Conservation (phyloP, 1,284 basidiomycete genomes). For the Ceratobasidium papillatum region DNA sequence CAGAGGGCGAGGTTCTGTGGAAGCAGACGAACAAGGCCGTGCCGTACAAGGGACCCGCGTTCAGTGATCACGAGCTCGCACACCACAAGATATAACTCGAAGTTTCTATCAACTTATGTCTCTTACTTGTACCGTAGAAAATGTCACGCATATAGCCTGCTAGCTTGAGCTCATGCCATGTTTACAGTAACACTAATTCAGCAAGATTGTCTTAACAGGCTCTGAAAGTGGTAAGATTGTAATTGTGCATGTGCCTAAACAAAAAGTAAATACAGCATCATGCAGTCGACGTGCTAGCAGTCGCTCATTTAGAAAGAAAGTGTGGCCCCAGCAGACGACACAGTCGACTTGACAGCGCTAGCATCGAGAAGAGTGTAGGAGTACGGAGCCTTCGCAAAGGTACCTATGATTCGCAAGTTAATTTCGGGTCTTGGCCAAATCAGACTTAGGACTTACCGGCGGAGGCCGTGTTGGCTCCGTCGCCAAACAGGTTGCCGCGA, state of each 20-base stretch:
- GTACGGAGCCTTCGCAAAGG: conserved; percentile 21
- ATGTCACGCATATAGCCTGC: background rate
- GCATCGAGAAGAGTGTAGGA: conserved; percentile 15
- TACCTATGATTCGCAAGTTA: background rate
- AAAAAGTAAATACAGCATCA: background rate
- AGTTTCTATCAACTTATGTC: no score
- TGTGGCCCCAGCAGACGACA: conserved; percentile 18
- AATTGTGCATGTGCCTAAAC: background rate
- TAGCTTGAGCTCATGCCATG: background rate
- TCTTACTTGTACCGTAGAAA: no score
- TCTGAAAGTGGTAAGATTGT: background rate
- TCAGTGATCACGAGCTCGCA: background rate
- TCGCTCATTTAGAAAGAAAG: conserved; percentile 9
- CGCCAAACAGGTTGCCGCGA: conserved; percentile 46
- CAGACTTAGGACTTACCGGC: background rate
- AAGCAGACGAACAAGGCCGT: conserved; percentile 19
- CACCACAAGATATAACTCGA: background rate
- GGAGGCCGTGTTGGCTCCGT: conserved; percentile 19
- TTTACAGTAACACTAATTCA: background rate
- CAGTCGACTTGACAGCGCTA: conserved; percentile 14
- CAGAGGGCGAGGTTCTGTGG: conserved; percentile 4
- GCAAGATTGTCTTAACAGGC: background rate
- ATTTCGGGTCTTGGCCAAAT: no score
- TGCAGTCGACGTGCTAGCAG: background rate
- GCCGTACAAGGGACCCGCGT: conserved; percentile 9